Evolutionary conservation across 1,284 basidiomycete genomes (phyloP), one percentile per base, ranked within the genome.

Genomic region (Apiotrichum brassicae): DNA sequence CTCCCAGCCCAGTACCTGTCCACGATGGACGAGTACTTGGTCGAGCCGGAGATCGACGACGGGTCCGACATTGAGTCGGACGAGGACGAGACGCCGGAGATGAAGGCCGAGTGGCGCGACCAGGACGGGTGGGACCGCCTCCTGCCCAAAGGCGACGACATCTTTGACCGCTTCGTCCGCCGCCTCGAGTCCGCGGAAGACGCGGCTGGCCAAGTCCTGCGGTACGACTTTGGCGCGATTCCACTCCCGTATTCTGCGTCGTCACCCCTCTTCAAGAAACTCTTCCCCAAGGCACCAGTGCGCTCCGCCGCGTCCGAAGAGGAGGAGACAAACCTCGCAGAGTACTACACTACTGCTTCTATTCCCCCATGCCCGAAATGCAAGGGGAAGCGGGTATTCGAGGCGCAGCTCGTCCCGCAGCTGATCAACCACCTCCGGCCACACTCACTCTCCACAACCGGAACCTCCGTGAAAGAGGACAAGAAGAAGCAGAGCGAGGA

Each of bases 341-440:
- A 49, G 16, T 57, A 60, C 32, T 73, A 66, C 57, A 57, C 52
- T 12, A 46, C 65, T 6, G 46, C 57, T 8, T 39, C 48, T 3
- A 58, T 74, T 2, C 70, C 71, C 0, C 22, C 51, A 6, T 75
- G 73, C 48, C 24, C 62, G 1, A 54, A 54, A 20, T 75, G 73
- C 50, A 53, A 49, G 14, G 59, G 59, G 3, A 48, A 62, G 44
- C 54, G 73, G 16, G 65, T 66, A 12, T 75, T 74, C 36, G 73
- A 75, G 56, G 53, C 73, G 23, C 73, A 75, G 58, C 66, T 74
- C 40, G 68, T 71, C 3, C 72, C 73, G 13, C 65, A 64, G 24
- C 57, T 75, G 43, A 73, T 74, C 52, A 61, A 63, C 24, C 43
- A 65, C 11, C 60, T 75, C 8, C 59, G 58, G 22, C 66, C 68